Conservation (phyloP, 2,329 filamentous ascomycete species). For the Trichophaea hybrida region DNA sequence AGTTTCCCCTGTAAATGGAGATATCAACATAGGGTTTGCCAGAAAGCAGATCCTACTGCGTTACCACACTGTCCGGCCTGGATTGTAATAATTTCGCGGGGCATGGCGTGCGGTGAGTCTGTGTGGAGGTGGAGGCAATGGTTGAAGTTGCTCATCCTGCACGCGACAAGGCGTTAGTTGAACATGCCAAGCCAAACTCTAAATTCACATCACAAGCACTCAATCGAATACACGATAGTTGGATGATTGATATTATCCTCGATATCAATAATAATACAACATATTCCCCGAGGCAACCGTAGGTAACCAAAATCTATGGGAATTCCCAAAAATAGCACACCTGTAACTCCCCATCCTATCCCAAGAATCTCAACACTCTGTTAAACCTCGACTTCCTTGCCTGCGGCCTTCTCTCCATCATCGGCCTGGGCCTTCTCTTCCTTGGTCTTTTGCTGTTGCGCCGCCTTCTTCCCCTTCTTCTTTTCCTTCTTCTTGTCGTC, state of each 20-base stretch:
- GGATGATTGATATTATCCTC: too few relatives aligned
- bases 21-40: conserved; percentile 24
- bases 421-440: background rate
- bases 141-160: background rate
- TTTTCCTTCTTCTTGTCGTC: conserved; percentile 36
- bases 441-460: conserved; percentile 12
- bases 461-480: conserved; percentile 67
- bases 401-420: too few relatives aligned
- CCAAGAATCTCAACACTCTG: background rate
- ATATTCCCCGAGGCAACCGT: background rate
- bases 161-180: too few relatives aligned
- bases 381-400: background rate
- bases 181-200: too few relatives aligned
- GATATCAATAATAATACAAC: too few relatives aligned
- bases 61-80: conserved; percentile 99
- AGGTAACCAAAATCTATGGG: background rate
- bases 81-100: conserved; percentile 90
- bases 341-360: background rate
- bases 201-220: too few relatives aligned
- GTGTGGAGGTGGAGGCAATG: background rate
- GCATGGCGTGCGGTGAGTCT: conserved; percentile 9
- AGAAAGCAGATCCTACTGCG: conserved; percentile 53
- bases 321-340: background rate
- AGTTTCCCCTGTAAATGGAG: conserved; percentile 5
- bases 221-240: too few relatives aligned